Percentiles rank a stretch among this genome's conserved stretches.
Conservation (phyloP, 805 yeast species). For the Kazachstania kunashirensis region DNA sequence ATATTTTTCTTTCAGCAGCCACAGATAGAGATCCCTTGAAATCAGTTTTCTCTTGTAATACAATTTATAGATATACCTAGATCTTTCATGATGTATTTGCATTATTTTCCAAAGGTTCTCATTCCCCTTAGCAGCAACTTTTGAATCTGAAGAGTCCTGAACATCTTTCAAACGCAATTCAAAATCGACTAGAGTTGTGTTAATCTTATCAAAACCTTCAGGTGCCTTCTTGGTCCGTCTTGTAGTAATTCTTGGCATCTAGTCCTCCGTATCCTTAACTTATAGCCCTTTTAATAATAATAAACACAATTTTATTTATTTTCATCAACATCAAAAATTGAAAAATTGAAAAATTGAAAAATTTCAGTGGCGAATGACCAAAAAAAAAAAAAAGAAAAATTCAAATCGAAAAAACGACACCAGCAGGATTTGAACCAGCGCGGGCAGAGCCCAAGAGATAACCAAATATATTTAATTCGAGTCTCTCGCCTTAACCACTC, state of each 20-base stretch:
- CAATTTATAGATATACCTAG: conserved; percentile 65
- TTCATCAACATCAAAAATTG: no score
- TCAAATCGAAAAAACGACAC: conserved; percentile 41
- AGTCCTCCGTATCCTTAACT: background rate
- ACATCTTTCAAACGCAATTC: conserved; percentile 47
- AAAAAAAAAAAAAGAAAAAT: background rate
- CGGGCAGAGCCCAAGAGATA: conserved; percentile 66
- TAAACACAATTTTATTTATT: no score
- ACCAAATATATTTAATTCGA: conserved; percentile 37
- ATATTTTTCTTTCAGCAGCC: conserved; percentile 56
- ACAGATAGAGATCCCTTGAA: conserved; percentile 57
- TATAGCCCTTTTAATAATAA: background rate
- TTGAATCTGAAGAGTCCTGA: conserved; percentile 32
- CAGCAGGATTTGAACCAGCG: conserved; percentile 77
- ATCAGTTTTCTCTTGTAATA: conserved; percentile 64
- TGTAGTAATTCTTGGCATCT: conserved; percentile 19
- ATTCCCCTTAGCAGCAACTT: conserved; percentile 40
- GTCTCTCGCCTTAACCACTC: conserved; percentile 73
- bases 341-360: no score
- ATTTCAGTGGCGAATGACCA: background rate
- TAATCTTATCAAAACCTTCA: conserved; percentile 59
- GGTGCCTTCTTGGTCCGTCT: conserved; percentile 45
- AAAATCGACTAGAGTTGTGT: conserved; percentile 55
- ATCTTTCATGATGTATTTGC: conserved; percentile 61
- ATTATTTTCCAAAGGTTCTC: conserved; percentile 62